Base-by-base conservation (phyloP, 2,329 filamentous ascomycete genomes). In the Neopestalotiopsis rosae region DNA sequence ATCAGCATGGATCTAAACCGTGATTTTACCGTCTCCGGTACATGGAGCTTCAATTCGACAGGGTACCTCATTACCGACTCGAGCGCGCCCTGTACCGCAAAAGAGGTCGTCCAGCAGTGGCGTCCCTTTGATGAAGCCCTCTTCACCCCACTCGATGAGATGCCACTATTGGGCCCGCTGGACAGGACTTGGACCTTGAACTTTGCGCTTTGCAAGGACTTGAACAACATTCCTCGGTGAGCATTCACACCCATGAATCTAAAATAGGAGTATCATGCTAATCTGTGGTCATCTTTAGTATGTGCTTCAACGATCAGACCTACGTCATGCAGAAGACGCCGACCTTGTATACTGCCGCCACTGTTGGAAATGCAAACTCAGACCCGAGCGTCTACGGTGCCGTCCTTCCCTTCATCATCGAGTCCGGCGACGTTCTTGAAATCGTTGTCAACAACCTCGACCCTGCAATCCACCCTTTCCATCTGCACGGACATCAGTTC, bases 281-380 rank as follows among this genome's bases (percentile, higher is more conserved):
- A 67, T 20, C 32, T 14, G 30, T 40, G 20, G n/a, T n/a, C 10
- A 28, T 59, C 12, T 38, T 14, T 52, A 79, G 78, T 34, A 85
- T 86, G 12, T 88, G 83, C 75, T 83, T 90, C 79, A 94, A 93
- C 79, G 87, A 88, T 72, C 80, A 89, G 59, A 90, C 90, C 6
- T 94, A 92, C 75, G 86, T 91, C n/a, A 70, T 77, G 7, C 91
- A 91, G 65, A 88, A 89, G 74, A 91, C 94, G 0, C 92, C 92
- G 0, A 89, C 90, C 0, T 81, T 95, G 5, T 94, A 93, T 83
- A 90, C 90, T 3, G 91, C 86, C n/a, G 84, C 92, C 3, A 89
- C 89, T 0, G 81, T 87, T 1, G 87, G 86, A 4, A 73, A 78
- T 0, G 72, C 79, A 74, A 85, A 85, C 74, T 79, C 77, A 5